Percentiles rank a stretch among this genome's conserved stretches.
phyloP scores from a whole-genome alignment of 768 basidiomycete species.

The Cyclocybe cylindracea region DNA sequence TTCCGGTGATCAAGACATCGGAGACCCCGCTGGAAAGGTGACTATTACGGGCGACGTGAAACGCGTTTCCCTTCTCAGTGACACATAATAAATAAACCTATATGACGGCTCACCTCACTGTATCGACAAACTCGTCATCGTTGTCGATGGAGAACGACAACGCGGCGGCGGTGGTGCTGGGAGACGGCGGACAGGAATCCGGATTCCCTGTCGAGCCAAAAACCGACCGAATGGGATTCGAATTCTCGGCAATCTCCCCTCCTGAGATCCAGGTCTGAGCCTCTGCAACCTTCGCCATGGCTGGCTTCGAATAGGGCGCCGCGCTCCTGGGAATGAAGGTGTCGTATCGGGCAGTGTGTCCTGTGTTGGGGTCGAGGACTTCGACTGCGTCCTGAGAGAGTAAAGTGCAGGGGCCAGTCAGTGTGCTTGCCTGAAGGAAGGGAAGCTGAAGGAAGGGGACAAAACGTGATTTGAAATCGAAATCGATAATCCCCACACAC shows the following conservation, averaged over 20 bases:
- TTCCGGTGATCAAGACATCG: constrained; percentile 54
- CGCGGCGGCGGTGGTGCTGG: background rate
- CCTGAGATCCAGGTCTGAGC: constrained; percentile 26
- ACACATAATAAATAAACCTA: background rate
- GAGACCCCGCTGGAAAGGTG: constrained; percentile 41
- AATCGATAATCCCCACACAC: constrained; percentile 22
- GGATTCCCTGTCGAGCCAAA: constrained; percentile 15
- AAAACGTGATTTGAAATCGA: no score
- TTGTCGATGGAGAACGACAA: constrained; percentile 24
- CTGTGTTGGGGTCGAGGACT: constrained; percentile 40
- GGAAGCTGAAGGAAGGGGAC: no score
- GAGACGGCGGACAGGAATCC: constrained; percentile 7
- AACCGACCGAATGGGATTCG: constrained; percentile 15
- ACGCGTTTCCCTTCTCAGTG: background rate
- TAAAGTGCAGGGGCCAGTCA: background rate
- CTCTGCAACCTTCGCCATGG: constrained; percentile 28
- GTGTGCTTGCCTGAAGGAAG: no score
- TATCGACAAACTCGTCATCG: constrained; percentile 42
- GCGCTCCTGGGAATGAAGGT: constrained; percentile 40
- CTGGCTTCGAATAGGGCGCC: constrained; percentile 37
- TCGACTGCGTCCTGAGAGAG: constrained; percentile 39
- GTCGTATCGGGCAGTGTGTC: constrained; percentile 43
- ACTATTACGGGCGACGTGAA: constrained; percentile 9
- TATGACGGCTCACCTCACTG: constrained; percentile 21
- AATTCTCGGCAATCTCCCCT: constrained; percentile 32